A percentile compares a stretch with the other conserved stretches of the same genome.
phyloP scores from a whole-genome alignment of 495 filamentous ascomycete genomes.

The Tuber aestivum region DNA sequence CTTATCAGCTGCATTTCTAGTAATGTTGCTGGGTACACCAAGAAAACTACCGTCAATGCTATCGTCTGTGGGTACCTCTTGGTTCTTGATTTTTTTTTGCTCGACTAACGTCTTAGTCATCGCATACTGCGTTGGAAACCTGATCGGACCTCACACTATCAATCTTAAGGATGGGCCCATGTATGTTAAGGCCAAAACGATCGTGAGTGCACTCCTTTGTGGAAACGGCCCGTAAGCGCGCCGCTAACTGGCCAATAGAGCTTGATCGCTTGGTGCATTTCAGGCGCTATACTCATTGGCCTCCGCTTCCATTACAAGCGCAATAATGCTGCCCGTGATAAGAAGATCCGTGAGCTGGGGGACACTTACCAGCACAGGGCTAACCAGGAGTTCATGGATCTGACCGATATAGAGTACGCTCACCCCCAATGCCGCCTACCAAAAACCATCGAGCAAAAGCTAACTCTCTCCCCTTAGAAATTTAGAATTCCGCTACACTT shows the following conservation, averaged over 20 bases:
- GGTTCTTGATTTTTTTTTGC: neutral
- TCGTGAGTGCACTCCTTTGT: neutral
- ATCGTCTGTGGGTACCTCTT: neutral
- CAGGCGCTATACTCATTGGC: neutral
- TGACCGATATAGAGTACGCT: conserved; percentile 58
- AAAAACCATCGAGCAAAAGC: neutral
- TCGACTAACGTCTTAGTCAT: conserved; percentile 47
- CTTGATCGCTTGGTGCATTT: neutral
- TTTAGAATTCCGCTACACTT: neutral
- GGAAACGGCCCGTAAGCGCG: neutral
- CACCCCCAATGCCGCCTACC: conserved; percentile 47
- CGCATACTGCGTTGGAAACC: conserved; percentile 49
- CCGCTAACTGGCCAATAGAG: neutral
- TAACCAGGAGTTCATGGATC: conserved; percentile 48
- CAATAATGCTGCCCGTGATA: neutral
- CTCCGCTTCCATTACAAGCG: neutral
- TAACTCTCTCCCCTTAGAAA: neutral
- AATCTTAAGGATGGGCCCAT: neutral
- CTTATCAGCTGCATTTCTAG: neutral
- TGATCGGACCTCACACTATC: conserved; percentile 48
- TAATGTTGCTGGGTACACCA: neutral
- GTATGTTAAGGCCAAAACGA: neutral
- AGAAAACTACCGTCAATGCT: neutral
- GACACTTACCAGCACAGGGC: neutral
- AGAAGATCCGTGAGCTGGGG: neutral